Evolutionary conservation across 768 basidiomycete species (phyloP).

Genomic region (Russula ochroleuca): DNA sequence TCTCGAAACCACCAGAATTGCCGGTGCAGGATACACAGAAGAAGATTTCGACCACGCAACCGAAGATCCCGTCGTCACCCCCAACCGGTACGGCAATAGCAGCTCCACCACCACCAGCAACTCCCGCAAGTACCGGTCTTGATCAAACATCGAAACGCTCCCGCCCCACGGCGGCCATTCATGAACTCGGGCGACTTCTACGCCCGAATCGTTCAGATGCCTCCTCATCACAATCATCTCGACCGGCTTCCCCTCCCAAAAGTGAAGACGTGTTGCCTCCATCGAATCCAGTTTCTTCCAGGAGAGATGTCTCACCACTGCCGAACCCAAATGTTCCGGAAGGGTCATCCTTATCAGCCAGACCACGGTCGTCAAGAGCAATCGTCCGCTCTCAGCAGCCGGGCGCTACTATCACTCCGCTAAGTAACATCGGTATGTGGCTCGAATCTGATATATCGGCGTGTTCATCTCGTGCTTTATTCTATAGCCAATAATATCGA

Average conservation of each 20-base stretch:
- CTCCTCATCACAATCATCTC: conserved; percentile 3
- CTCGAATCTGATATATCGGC: not conserved
- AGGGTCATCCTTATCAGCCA: conserved; percentile 2
- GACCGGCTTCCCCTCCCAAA: not conserved
- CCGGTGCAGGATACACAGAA: conserved; percentile 14
- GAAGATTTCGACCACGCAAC: conserved; percentile 2
- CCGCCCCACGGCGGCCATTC: conserved; percentile 13
- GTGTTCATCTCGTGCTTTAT: conserved; percentile 3
- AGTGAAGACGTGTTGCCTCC: not conserved
- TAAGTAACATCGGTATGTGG: conserved; percentile 40
- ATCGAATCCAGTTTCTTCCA: not conserved
- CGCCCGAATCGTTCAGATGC: conserved; percentile 8
- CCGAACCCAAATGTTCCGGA: not conserved
- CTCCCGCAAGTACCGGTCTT: conserved; percentile 4
- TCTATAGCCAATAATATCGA: conserved; percentile 27
- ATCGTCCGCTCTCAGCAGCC: conserved; percentile 23
- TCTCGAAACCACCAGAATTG: conserved; percentile 23
- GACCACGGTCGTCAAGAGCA: conserved; percentile 14
- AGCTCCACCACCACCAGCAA: not conserved
- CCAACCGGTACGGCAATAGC: not conserved
- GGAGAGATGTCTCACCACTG: not conserved
- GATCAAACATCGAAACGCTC: conserved; percentile 23
- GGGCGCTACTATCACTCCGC: conserved; percentile 38
- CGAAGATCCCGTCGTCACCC: not conserved
- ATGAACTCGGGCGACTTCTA: conserved; percentile 17